These are phyloP conservation scores for Syncephalastrum sp. DNA, from an alignment of 371 early-diverging fungal species.

Conservation along the genomic window DNA sequence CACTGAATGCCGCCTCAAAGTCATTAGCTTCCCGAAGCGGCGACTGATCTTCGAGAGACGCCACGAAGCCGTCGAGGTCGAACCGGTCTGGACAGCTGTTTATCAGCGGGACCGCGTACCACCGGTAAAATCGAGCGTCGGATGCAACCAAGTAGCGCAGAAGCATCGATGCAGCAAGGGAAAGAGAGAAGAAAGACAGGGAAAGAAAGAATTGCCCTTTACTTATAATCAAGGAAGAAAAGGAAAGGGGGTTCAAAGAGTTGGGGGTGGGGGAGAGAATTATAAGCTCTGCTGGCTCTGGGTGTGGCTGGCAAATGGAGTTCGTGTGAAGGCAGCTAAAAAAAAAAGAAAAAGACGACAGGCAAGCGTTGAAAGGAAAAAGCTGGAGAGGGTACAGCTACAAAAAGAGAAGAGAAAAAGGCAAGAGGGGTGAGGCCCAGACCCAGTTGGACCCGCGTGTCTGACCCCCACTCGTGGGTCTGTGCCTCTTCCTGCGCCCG, in stretches of 20 bases:
- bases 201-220: constrained; percentile 6
- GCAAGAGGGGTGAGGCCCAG: background rate
- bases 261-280: too few relatives aligned
- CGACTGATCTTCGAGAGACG: constrained; percentile 13
- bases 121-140: constrained; percentile 34
- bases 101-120: constrained; percentile 38
- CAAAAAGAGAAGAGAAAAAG: background rate
- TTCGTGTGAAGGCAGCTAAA: too few relatives aligned
- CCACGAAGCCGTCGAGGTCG: constrained; percentile 39
- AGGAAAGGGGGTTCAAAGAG: background rate
- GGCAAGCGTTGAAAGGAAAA: too few relatives aligned
- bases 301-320: too few relatives aligned
- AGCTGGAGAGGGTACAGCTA: background rate
- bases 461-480: too few relatives aligned
- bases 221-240: constrained; percentile 1
- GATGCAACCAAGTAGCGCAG: constrained; percentile 32
- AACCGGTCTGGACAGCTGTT: constrained; percentile 21
- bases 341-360: too few relatives aligned
- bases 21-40: background rate
- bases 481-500: too few relatives aligned
- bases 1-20: constrained; percentile 21
- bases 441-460: background rate
- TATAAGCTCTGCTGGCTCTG: too few relatives aligned
- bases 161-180: constrained; percentile 12
- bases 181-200: constrained; percentile 11